Evolutionary conservation across 176 grass and related monocot species (phyloP), one percentile per base, ranked within the genome.

Genomic region (Lolium perenne): DNA sequence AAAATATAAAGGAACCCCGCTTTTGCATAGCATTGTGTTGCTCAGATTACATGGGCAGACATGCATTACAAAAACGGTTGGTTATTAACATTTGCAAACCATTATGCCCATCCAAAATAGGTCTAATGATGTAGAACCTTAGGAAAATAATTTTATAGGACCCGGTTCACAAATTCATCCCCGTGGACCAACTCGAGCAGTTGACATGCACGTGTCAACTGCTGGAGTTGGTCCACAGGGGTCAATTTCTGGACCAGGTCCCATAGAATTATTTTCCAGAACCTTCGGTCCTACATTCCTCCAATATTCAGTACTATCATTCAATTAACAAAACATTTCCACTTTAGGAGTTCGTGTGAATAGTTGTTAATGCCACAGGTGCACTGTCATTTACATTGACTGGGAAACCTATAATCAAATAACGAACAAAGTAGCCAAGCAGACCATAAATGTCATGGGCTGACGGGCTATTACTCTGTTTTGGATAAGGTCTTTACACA

Each of bases 281-380:
- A 35, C 32, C 32, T 35, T 35, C 32, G 3, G 32, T 35, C 32
- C 32, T 35, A 35, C 32, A 35, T 21, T 71, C 8, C 0, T 71
- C 10, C 18, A 25, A 64, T 25, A 69, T 76, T 29, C 14, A 61
- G 16, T 46, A 29, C 10, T 15, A 53, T 29, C 11, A 29, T 74
- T 74, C 45, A 49, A 77, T 8, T 0, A 53, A 82, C 7, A 47
- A 26, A 83, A 51, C 1, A 56, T n/a, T 29, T 68, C 20, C 55
- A 74, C 18, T 21, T 1, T 18, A 32, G 23, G 61, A 78, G 32
- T 66, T 79, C 3, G 32, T 9, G 15, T 38, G 9, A 38, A 83
- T 46, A 86, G 2, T 61, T 69, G 49, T 26, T 71, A 72, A 58
- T 66, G 47, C 20, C 47, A 53, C 20, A 85, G 59, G 45, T 66